phyloP scores from a whole-genome alignment of 2,329 filamentous ascomycete species.

The Talaromyces sp. region DNA sequence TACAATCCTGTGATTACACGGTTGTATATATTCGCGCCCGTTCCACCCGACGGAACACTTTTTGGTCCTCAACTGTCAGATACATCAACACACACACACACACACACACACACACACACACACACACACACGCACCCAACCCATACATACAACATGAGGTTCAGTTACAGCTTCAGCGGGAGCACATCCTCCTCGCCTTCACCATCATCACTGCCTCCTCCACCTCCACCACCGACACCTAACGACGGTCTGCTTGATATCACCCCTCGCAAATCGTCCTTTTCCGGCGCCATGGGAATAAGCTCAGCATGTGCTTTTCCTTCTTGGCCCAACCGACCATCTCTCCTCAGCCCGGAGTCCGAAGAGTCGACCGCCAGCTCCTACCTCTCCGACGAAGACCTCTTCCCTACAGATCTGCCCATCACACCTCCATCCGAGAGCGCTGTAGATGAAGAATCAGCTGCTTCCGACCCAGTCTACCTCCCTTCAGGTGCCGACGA shows the following conservation, averaged over 20 bases:
- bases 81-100: constrained; percentile 5
- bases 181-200: constrained; percentile 28
- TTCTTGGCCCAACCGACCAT: constrained; percentile 43
- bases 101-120: constrained; percentile 9
- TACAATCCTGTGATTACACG: constrained; percentile 1
- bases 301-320: constrained; percentile 43
- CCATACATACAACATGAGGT: constrained; percentile 23
- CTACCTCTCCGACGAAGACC: constrained; percentile 43
- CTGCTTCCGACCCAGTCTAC: constrained; percentile 21
- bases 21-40: constrained; percentile 7
- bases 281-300: constrained; percentile 37
- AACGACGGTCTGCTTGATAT: constrained; percentile 40
- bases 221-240: constrained; percentile 39
- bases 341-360: constrained; percentile 33
- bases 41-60: neutral
- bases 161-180: constrained; percentile 29
- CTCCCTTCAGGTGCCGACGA: constrained; percentile 22
- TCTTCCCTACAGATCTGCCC: constrained; percentile 35
- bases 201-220: constrained; percentile 31
- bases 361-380: constrained; percentile 32
- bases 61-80: neutral
- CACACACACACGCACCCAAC: constrained; percentile 14
- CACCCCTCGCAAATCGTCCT: constrained; percentile 41
- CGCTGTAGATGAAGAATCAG: constrained; percentile 29
- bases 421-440: constrained; percentile 26